Conservation (phyloP, 2,329 filamentous ascomycete genomes). For the Dryadomyces quercus-mongolicae region DNA sequence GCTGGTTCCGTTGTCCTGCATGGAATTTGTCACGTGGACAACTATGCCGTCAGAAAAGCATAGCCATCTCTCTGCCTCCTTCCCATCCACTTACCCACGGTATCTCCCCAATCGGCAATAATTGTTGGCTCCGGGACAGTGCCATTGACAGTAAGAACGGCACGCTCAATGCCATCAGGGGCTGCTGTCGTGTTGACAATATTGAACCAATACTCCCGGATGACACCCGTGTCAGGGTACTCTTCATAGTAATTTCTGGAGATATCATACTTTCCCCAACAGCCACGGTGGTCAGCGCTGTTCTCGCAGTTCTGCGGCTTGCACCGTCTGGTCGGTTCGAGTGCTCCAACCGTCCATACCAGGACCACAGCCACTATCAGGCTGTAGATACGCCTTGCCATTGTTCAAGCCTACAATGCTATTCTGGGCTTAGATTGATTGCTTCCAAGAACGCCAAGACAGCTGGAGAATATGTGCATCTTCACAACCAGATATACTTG, state of each 20-base stretch:
- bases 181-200: constrained; percentile 36
- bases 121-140: constrained; percentile 57
- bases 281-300: constrained; percentile 3
- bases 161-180: constrained; percentile 42
- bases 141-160: constrained; percentile 50
- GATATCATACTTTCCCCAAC: constrained; percentile 11
- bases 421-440: too few species aligned
- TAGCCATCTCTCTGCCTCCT: too few species aligned
- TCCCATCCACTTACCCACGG: constrained; percentile 19
- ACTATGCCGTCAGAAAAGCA: constrained; percentile 30
- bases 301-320: not conserved
- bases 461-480: too few species aligned
- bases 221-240: constrained; percentile 32
- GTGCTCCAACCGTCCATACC: not conserved
- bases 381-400: too few species aligned
- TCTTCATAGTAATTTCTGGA: constrained; percentile 11
- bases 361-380: not conserved
- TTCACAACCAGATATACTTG: too few species aligned
- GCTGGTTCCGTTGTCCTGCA: constrained; percentile 51
- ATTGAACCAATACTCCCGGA: constrained; percentile 41
- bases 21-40: constrained; percentile 25
- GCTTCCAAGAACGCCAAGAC: too few species aligned
- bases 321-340: too few species aligned
- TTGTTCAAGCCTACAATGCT: too few species aligned
- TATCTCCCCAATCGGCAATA: constrained; percentile 51